Evolutionary conservation across 1,139 yeast genomes (phyloP).

Genomic region (Geotrichum australiense): DNA sequence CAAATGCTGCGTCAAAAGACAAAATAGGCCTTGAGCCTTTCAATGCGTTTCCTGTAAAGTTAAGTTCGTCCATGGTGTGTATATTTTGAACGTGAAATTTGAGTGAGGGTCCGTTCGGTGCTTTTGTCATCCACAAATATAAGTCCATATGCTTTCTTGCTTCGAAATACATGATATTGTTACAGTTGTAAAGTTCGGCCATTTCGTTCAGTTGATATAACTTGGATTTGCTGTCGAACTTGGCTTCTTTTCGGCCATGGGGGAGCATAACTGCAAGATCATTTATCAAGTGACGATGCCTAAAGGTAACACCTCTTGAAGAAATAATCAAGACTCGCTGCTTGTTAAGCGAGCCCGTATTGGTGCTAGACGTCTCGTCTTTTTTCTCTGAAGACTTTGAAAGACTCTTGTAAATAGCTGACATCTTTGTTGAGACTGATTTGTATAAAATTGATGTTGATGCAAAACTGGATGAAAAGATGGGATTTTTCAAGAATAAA

Average conservation of each 20-base stretch:
- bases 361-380: slow-evolving; percentile 34
- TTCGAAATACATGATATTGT: slow-evolving; percentile 88
- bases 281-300: slow-evolving; percentile 90
- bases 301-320: slow-evolving; percentile 77
- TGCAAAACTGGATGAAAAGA: slow-evolving; percentile 4
- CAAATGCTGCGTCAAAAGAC: slow-evolving; percentile 79
- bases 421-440: slow-evolving; percentile 35
- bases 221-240: slow-evolving; percentile 88
- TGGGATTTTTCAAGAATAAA: slow-evolving; percentile 9
- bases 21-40: slow-evolving; percentile 95
- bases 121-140: slow-evolving; percentile 89
- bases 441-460: not conserved
- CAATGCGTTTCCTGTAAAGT: slow-evolving; percentile 92
- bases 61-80: slow-evolving; percentile 93
- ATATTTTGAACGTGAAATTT: slow-evolving; percentile 91
- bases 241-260: slow-evolving; percentile 94
- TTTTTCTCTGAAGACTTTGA: slow-evolving; percentile 40
- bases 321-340: slow-evolving; percentile 69
- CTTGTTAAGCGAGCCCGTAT: slow-evolving; percentile 32
- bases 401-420: slow-evolving; percentile 63
- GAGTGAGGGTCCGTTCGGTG: slow-evolving; percentile 96
- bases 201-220: slow-evolving; percentile 85
- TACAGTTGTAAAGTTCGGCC: slow-evolving; percentile 96
- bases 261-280: slow-evolving; percentile 80
- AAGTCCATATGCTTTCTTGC: slow-evolving; percentile 95